Conservation (phyloP, 208 protist species). For the Acanthamoeba culbertsoni region DNA sequence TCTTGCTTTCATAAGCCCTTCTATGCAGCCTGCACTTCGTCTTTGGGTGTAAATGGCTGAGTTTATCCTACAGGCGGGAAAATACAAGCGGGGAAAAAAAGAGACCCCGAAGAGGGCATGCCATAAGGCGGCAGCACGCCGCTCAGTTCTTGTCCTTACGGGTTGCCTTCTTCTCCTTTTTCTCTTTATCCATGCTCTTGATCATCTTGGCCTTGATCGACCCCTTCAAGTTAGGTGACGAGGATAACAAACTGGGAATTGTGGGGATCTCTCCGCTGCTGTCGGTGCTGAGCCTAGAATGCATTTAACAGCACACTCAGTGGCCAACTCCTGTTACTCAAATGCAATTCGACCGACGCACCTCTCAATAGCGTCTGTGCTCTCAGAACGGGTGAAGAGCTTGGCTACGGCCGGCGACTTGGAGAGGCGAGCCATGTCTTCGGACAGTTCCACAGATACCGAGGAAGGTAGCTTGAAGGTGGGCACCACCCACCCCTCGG, state of each 20-base stretch:
- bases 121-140: no score
- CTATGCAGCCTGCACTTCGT: no score
- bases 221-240: not conserved
- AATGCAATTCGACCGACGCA: not conserved
- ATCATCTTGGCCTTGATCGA: not conserved
- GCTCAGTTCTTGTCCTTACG: slow-evolving; percentile 1
- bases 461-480: slow-evolving; percentile 43
- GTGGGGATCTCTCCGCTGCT: not conserved
- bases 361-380: not conserved
- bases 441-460: not conserved
- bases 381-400: not conserved
- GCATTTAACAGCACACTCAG: no score
- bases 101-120: no score
- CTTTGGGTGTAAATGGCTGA: no score
- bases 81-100: no score
- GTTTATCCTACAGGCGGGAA: no score
- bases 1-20: no score
- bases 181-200: not conserved
- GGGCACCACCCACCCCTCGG: slow-evolving; percentile 41
- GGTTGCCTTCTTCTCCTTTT: not conserved
- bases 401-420: not conserved
- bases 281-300: not conserved
- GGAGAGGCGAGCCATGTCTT: not conserved
- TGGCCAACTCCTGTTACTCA: no score
- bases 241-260: not conserved